Conservation (phyloP, 768 basidiomycete species). For the Auricularia heimuer region DNA sequence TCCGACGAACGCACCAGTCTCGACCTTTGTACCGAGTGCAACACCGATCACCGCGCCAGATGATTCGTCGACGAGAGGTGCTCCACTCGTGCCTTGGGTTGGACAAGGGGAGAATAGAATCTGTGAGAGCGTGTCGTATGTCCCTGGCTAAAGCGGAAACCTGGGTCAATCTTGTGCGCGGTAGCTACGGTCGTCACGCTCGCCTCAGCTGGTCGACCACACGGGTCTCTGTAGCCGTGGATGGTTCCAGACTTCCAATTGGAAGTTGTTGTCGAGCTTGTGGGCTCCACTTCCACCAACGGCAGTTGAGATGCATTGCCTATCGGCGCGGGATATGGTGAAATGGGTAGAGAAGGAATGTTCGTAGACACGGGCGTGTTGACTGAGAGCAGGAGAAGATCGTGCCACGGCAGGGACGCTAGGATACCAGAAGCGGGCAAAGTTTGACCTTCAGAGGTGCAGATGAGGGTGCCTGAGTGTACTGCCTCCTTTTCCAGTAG, state of each 20-base stretch:
- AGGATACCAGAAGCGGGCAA: constrained; percentile 35
- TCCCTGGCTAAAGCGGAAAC: constrained; percentile 39
- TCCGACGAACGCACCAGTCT: constrained; percentile 36
- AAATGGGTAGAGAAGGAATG: constrained; percentile 44
- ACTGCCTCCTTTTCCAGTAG: constrained; percentile 20
- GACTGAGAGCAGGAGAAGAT: constrained; percentile 39
- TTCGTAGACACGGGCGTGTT: constrained; percentile 13
- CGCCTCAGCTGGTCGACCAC: constrained; percentile 48
- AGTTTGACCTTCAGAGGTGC: constrained; percentile 20
- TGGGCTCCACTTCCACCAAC: constrained; percentile 37
- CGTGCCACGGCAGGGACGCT: constrained; percentile 50
- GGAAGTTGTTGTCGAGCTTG: constrained; percentile 31
- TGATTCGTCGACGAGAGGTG: constrained; percentile 53
- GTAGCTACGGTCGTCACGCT: not conserved
- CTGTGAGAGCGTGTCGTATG: constrained; percentile 54
- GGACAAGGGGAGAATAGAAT: constrained; percentile 46
- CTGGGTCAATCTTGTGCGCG: not conserved
- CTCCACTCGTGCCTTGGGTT: constrained; percentile 58
- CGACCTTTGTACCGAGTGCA: constrained; percentile 45
- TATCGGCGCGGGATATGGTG: constrained; percentile 47
- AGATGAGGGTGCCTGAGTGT: constrained; percentile 27
- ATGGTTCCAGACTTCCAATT: constrained; percentile 43
- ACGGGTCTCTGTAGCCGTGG: constrained; percentile 49
- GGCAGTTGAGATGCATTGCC: constrained; percentile 42
- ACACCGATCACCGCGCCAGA: constrained; percentile 57